Evolutionary conservation across 164 flowering plant species (phyloP), one percentile per base, ranked within the genome.

Genomic region (Nymphaea colorata): DNA sequence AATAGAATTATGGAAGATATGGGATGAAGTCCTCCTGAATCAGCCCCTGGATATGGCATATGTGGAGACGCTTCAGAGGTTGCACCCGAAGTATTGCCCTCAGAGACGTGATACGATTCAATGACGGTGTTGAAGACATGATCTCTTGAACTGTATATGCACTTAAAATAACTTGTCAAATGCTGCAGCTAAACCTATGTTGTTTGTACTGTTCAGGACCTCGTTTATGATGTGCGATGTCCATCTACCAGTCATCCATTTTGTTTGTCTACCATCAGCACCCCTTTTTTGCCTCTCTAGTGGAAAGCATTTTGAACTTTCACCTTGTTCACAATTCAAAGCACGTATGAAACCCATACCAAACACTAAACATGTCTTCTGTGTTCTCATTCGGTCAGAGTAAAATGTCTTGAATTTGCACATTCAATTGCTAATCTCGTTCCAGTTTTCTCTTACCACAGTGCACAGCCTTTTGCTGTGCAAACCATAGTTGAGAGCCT

Each of bases 1-100:
- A 55, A 62, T 93, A 94, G 99, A 91, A 71, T 81, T 94, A 59
- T 64, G 44, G 44, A 86, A 76, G 78, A 67, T 82, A 44, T 94
- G 99, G 99, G 79, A 86, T 66, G 86, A 84, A 70, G 80, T 83
- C 3, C 87, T 91, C 68, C 76, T 74, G 57, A 71, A 72, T 67
- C 77, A 79, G 70, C 82, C 84, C 36, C 77, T 79, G 69, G 78
- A 86, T 8, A 66, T 72, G 0, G 87, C 83, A 69, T 79, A 80
- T 61, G 72, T 80, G 3, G 90, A 86, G 75, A 70, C 68, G 4
- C 82, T 94, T 17, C 76, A 75, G 59, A 73, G 67, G 67, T 74
- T 93, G 74, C 85, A 81, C 2, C 60, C 84, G 0, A 85, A 73
- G 69, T 93, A 85, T 73, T 80, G 79, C 72, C 83, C 76, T 59